These are phyloP conservation scores for Phytophthora capsici DNA, from an alignment of 352 stramenopile species.

Conservation along the genomic window DNA sequence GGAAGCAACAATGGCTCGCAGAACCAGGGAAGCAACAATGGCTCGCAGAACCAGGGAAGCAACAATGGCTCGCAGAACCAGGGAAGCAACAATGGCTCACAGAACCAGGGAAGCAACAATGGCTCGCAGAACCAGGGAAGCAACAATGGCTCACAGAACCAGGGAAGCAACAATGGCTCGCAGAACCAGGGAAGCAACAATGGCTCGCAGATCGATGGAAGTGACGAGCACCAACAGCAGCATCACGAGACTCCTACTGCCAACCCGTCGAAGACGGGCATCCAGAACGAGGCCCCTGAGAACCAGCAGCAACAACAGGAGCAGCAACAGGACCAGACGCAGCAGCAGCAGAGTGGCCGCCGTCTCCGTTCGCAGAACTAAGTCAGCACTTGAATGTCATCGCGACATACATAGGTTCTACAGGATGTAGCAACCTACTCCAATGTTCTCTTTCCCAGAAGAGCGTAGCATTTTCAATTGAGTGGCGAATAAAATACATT, in stretches of 20 bases:
- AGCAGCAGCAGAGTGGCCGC: constrained; percentile 33
- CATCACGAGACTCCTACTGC: constrained; percentile 1
- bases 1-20: constrained; percentile 16
- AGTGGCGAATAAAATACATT: constrained; percentile 15
- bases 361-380: constrained; percentile 38
- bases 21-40: background rate
- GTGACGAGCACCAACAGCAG: background rate
- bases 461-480: constrained; percentile 15
- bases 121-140: constrained; percentile 3
- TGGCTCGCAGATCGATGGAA: constrained; percentile 4
- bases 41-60: constrained; percentile 3
- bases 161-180: background rate
- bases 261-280: constrained; percentile 10
- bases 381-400: constrained; percentile 13
- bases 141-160: constrained; percentile 15
- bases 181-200: constrained; percentile 3
- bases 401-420: constrained; percentile 14
- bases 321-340: constrained; percentile 14
- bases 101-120: constrained; percentile 1
- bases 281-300: background rate
- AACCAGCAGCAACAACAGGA: constrained; percentile 5
- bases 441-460: constrained; percentile 19
- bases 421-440: background rate
- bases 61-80: constrained; percentile 16
- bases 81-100: background rate